Base-by-base conservation (phyloP, 2,329 filamentous ascomycete species). In the Alternaria hordeiaustralica region DNA sequence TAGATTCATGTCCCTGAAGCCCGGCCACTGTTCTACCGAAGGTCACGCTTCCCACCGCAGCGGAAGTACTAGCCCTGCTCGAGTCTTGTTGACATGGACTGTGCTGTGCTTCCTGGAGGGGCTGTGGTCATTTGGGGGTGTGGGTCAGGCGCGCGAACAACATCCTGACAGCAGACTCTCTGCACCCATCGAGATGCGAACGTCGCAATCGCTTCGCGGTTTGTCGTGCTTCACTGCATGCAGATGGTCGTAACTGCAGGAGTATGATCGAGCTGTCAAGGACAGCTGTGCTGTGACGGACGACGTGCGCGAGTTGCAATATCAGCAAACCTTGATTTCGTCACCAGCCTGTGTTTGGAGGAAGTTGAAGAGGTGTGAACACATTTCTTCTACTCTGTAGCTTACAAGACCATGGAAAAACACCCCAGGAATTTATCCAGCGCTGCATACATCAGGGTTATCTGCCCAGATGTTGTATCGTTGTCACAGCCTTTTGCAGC, bases 391-490 rank as follows among this genome's bases (percentile, higher is more conserved):
- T 41, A 18, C 36, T 41, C 8, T 18, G 36, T 18, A 41, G 36
- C 36, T 41, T 41, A 2, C 0, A 18, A 41, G n/a, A 41, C n/a
- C 36, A 41, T 18, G n/a, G n/a, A 10, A 18, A 41, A 41, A 41
- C 36, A 18, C 1, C 3, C n/a, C 36, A 11, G 0, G 36, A 41
- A 1, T 2, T 0, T 41, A 41, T 11, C 1, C 1, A 41, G 36
- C 36, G 3, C 36, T 41, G 36, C 5, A 41, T 1, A 0, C 36
- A 2, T 41, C 36, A 1, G 36, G 36, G 0, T 10, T 41, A 41
- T 41, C 36, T 10, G 1, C 36, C n/a, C 0, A 41, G 36, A 2
- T 41, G 0, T 18, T 11, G 36, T 2, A 41, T 41, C n/a, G 36
- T 41, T 41, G 36, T 41, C 36, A 41, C n/a, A 18, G 36, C n/a